Evolutionary conservation across 192 early-diverging fungal species (phyloP), one percentile per base, ranked within the genome.

Genomic region (Coemansia reversa): DNA sequence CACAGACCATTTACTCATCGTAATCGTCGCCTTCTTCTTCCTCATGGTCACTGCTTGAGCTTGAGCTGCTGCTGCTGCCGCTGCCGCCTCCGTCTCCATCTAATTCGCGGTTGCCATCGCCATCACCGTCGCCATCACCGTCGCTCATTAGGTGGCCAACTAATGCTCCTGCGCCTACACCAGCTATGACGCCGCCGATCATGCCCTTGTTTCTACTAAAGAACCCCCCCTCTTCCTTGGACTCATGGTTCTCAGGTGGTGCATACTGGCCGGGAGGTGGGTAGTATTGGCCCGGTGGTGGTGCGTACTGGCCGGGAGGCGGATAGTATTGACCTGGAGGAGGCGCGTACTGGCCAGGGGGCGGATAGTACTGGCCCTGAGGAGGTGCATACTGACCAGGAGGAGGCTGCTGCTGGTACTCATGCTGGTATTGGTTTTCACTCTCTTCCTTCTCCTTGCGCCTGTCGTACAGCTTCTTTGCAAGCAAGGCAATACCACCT

Each of bases 341-440:
- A 7, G 49, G 62, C 6, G 39, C 24, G 5, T 22, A 22, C 25
- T 63, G 51, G 19, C 20, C 45, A n/a, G 33, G 52, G 5, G 60
- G 60, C 60, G 58, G 62, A 32, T 63, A 55, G 12, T 55, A 32
- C 30, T 32, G 30, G 52, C 39, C 49, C 30, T 50, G 19, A 2
- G 61, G 56, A 27, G 51, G n/a, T 28, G 20, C 12, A 27, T 19
- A 20, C 29, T 22, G 62, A n/a, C n/a, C n/a, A 3, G 52, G 62
- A 51, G 52, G n/a, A n/a, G n/a, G n/a, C n/a, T n/a, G 62, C 58
- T 68, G 58, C 59, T 68, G 58, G 33, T 59, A 50, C 66, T 68
- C 58, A 11, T 30, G 53, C 7, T 51, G 18, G 55, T 66, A 52
- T 45, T 56, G 51, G 66, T 33, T 30, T 19, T 66, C 22, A 55